Conservation (phyloP, 2,329 filamentous ascomycete species). For the Pestalotiopsis sp. region DNA sequence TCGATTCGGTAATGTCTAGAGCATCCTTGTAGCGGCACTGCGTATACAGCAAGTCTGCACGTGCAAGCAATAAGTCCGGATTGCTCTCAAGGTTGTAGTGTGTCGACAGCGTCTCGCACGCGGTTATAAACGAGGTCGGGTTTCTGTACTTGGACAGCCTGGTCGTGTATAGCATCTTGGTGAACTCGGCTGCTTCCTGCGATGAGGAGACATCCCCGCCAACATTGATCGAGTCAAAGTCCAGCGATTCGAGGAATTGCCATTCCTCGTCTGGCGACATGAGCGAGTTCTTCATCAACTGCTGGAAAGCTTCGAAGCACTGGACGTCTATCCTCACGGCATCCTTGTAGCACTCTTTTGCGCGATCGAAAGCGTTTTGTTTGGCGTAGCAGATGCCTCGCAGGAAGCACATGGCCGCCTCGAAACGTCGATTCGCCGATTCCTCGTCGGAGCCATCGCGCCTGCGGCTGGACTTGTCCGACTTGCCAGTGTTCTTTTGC, state of each 20-base stretch:
- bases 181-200: constrained; percentile 91
- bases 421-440: constrained; percentile 76
- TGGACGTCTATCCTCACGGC: constrained; percentile 96
- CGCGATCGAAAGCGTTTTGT: constrained; percentile 94
- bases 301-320: constrained; percentile 97
- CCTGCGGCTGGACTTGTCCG: constrained; percentile 24
- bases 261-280: constrained; percentile 90
- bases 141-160: constrained; percentile 94
- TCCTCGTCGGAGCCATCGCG: constrained; percentile 61
- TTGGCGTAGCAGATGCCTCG: constrained; percentile 94
- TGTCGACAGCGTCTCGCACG: constrained; percentile 87
- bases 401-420: constrained; percentile 97
- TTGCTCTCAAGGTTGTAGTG: constrained; percentile 89
- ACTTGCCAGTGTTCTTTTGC: constrained; percentile 40
- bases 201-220: constrained; percentile 66
- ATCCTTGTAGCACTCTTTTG: constrained; percentile 98
- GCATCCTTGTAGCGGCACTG: constrained; percentile 93
- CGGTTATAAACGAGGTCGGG: constrained; percentile 77
- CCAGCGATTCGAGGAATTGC: constrained; percentile 82
- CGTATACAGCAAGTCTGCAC: constrained; percentile 89
- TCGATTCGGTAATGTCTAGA: constrained; percentile 78
- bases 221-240: constrained; percentile 82
- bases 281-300: constrained; percentile 94
- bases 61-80: constrained; percentile 85
- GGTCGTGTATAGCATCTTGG: constrained; percentile 94